phyloP scores from a whole-genome alignment of 495 filamentous ascomycete genomes.

The Tuber melanosporum region DNA sequence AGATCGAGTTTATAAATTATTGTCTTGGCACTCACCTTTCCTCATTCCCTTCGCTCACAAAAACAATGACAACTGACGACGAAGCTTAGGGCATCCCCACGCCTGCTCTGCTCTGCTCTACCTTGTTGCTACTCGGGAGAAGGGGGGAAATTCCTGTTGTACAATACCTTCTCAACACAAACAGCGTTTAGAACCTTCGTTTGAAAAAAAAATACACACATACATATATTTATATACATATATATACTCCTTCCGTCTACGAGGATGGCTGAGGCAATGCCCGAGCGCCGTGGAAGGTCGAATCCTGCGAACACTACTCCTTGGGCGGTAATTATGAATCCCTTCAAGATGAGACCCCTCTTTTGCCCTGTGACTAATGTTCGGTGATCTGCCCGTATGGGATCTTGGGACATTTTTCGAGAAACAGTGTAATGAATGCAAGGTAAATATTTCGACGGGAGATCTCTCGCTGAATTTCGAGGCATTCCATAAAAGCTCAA shows the following conservation, averaged over 20 bases:
- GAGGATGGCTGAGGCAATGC: neutral
- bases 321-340: slow-evolving; percentile 24
- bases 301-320: slow-evolving; percentile 15
- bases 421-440: slow-evolving; percentile 35
- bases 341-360: neutral
- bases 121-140: neutral
- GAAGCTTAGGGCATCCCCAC: slow-evolving; percentile 1
- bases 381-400: neutral
- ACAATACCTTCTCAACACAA: neutral
- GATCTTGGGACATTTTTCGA: slow-evolving; percentile 5
- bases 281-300: slow-evolving; percentile 25
- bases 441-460: slow-evolving; percentile 17
- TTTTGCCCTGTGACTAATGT: slow-evolving; percentile 10
- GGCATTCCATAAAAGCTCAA: slow-evolving; percentile 10
- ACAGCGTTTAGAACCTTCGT: neutral
- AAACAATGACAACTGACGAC: neutral
- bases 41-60: neutral
- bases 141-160: neutral
- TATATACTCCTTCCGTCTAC: neutral
- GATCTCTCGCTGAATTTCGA: neutral
- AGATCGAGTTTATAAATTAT: neutral
- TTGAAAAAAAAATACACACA: neutral
- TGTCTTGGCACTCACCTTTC: neutral
- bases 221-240: neutral
- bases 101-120: neutral